phyloP scores from a whole-genome alignment of 495 filamentous ascomycete species.

The Penicillium argentinense region DNA sequence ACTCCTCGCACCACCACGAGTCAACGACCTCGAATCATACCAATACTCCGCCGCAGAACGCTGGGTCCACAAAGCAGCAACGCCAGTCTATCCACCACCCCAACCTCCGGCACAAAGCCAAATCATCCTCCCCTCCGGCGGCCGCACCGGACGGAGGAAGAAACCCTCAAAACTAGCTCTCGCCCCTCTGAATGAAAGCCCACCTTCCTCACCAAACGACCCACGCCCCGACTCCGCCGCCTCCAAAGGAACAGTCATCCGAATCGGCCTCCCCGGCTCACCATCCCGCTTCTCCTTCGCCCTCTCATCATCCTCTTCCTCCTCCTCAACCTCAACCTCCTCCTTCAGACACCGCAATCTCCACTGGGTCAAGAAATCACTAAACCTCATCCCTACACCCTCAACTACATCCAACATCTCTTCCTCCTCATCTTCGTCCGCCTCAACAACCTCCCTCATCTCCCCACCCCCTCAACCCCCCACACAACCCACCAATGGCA shows the following conservation, averaged over 20 bases:
- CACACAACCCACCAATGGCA: constrained; percentile 42
- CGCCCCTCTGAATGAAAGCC: constrained; percentile 20
- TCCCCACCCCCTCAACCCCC: constrained; percentile 3
- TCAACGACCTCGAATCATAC: constrained; percentile 76
- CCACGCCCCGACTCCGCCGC: constrained; percentile 34
- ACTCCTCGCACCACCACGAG: constrained; percentile 48
- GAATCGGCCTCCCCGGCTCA: constrained; percentile 34
- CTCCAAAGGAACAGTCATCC: constrained; percentile 43
- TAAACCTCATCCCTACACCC: constrained; percentile 27
- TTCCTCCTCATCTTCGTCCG: constrained; percentile 20
- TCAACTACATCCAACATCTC: constrained; percentile 42
- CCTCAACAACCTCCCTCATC: constrained; percentile 10
- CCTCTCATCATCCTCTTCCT: constrained; percentile 39
- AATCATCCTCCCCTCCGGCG: constrained; percentile 44
- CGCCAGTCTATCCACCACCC: constrained; percentile 6
- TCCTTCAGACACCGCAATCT: constrained; percentile 12
- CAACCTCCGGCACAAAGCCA: constrained; percentile 5
- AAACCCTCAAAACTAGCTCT: constrained; percentile 25
- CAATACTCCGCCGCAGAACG: constrained; percentile 86
- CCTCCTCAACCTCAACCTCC: constrained; percentile 17
- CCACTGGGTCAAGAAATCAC: constrained; percentile 28
- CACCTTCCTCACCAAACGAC: constrained; percentile 20
- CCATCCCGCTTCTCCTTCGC: constrained; percentile 38
- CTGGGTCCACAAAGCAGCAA: constrained; percentile 51
- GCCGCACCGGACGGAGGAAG: constrained; percentile 43